A percentile compares a stretch with the other conserved stretches of the same genome.
These are phyloP conservation scores for Aspergillus chevalieri DNA, from an alignment of 2,329 filamentous ascomycete genomes.

Conservation along the genomic window DNA sequence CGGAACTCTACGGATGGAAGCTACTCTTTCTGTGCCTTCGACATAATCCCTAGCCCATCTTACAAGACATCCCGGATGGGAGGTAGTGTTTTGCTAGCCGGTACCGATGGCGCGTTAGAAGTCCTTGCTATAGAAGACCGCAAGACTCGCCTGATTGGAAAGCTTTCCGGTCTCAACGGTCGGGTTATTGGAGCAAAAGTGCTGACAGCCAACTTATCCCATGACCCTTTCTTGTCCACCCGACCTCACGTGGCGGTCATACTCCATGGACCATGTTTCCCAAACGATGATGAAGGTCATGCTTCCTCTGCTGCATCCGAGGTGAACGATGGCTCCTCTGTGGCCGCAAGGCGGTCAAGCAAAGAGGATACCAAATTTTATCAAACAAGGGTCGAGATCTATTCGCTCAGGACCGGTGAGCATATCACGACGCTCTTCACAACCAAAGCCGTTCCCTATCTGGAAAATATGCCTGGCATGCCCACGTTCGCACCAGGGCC, in stretches of 20 bases:
- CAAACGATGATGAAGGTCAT: slow-evolving; percentile 35
- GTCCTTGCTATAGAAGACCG: slow-evolving; percentile 67
- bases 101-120: slow-evolving; percentile 73
- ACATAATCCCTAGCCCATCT: slow-evolving; percentile 53
- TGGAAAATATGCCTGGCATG: slow-evolving; percentile 51
- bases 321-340: slow-evolving; percentile 27
- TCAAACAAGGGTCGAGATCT: slow-evolving; percentile 83
- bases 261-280: slow-evolving; percentile 67
- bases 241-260: slow-evolving; percentile 74
- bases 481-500: slow-evolving; percentile 64
- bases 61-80: slow-evolving; percentile 34
- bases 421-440: slow-evolving; percentile 68
- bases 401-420: slow-evolving; percentile 71
- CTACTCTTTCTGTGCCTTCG: slow-evolving; percentile 76
- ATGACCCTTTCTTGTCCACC: slow-evolving; percentile 48
- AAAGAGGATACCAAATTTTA: slow-evolving; percentile 44
- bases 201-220: slow-evolving; percentile 59
- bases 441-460: slow-evolving; percentile 58
- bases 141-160: slow-evolving; percentile 62
- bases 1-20: slow-evolving; percentile 40
- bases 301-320: slow-evolving; percentile 30
- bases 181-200: slow-evolving; percentile 78
- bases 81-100: slow-evolving; percentile 66
- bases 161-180: slow-evolving; percentile 70
- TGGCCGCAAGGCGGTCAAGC: slow-evolving; percentile 16